A percentile compares a stretch with the other conserved stretches of the same genome.
phyloP scores from a whole-genome alignment of 176 grass and related monocot genomes.

The Lolium rigidum region DNA sequence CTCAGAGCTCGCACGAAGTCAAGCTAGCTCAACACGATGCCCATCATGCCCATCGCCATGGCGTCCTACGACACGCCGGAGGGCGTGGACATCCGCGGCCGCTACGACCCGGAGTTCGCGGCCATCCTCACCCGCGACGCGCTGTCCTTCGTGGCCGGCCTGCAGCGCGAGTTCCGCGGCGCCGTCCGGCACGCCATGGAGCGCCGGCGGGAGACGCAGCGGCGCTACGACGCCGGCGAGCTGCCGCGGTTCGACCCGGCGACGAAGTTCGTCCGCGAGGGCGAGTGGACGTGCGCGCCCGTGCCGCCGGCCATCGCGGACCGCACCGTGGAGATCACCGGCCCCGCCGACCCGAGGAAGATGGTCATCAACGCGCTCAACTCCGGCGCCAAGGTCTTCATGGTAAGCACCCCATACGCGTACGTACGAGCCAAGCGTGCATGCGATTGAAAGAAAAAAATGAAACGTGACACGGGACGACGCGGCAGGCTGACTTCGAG shows the following conservation, averaged over 20 bases:
- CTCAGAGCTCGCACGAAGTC: neutral
- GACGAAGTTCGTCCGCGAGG: constrained; percentile 64
- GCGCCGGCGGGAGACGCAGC: constrained; percentile 65
- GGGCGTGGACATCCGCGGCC: constrained; percentile 81
- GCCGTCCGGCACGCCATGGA: constrained; percentile 81
- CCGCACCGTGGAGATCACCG: constrained; percentile 92
- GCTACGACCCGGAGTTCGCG: constrained; percentile 74
- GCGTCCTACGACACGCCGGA: constrained; percentile 71
- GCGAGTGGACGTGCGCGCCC: constrained; percentile 62
- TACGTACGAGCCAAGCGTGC: neutral
- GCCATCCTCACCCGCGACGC: constrained; percentile 74
- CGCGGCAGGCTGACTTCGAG: constrained; percentile 86
- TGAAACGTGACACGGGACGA: neutral
- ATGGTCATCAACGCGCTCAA: constrained; percentile 99
- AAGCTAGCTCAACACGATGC: constrained; percentile 9
- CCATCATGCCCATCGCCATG: neutral
- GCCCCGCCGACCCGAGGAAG: constrained; percentile 76
- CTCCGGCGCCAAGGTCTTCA: constrained; percentile 93
- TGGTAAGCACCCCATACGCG: constrained; percentile 30
- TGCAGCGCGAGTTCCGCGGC: constrained; percentile 82
- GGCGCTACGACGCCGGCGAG: constrained; percentile 71
- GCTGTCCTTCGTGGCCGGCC: constrained; percentile 63
- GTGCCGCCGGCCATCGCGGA: constrained; percentile 71
- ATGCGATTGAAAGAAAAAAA: neutral
- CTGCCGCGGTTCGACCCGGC: constrained; percentile 76